phyloP scores from a whole-genome alignment of 768 basidiomycete genomes.

The Infundibulicybe gibba region DNA sequence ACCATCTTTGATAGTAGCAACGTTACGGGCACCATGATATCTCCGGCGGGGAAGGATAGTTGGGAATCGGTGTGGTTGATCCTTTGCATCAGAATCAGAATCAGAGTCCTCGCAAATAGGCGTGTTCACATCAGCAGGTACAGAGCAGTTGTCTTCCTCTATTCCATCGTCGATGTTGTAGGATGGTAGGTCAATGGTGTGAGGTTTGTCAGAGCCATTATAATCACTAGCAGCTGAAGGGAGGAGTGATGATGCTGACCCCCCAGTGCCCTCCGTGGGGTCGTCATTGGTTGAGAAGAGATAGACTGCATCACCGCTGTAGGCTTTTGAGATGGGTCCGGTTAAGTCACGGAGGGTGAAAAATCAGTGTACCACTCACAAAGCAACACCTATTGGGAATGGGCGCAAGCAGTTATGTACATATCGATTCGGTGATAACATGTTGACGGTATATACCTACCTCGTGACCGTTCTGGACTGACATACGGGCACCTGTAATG shows the following conservation, averaged over 20 bases:
- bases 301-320: conserved; percentile 69
- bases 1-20: conserved; percentile 89
- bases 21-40: conserved; percentile 71
- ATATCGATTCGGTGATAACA: background rate
- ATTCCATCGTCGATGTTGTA: too few species aligned
- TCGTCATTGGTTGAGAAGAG: conserved; percentile 72
- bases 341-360: conserved; percentile 1
- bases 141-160: too few species aligned
- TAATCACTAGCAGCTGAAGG: too few species aligned
- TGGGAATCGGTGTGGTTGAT: conserved; percentile 35
- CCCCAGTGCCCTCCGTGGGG: conserved; percentile 17
- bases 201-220: too few species aligned
- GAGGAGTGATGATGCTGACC: too few species aligned
- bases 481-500: conserved; percentile 75
- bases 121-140: too few species aligned
- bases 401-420: background rate
- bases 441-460: conserved; percentile 34
- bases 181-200: too few species aligned
- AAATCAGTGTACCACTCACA: conserved; percentile 40
- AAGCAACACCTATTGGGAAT: conserved; percentile 48
- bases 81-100: conserved; percentile 18
- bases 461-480: conserved; percentile 69
- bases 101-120: conserved; percentile 6
- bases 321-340: conserved; percentile 42
- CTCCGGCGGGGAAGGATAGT: conserved; percentile 59